Evolutionary conservation across 1,284 basidiomycete species (phyloP).

Genomic region (Puccinia coronata): DNA sequence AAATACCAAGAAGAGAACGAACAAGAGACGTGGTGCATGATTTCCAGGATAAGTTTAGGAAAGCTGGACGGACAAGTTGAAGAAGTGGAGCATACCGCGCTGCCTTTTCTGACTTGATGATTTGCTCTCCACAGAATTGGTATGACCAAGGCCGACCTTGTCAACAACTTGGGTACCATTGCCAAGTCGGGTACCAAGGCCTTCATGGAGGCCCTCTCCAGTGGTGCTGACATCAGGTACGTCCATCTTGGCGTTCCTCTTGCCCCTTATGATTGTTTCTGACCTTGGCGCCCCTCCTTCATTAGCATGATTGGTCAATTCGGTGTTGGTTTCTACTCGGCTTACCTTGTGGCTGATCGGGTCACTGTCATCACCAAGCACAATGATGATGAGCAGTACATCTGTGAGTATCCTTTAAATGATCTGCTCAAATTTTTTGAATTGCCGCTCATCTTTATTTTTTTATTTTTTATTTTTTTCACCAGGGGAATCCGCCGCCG

Average conservation of each 20-base stretch:
- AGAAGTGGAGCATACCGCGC: too few species aligned
- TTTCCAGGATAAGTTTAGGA: too few species aligned
- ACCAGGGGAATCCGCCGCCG: conserved; percentile 85
- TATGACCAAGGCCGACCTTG: conserved; percentile 94
- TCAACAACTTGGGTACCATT: conserved; percentile 99
- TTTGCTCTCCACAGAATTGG: conserved; percentile 16
- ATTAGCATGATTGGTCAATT: conserved; percentile 69
- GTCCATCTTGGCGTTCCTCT: background rate
- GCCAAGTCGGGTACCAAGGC: conserved; percentile 96
- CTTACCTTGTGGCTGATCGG: conserved; percentile 96
- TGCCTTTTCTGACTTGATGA: background rate
- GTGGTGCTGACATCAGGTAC: conserved; percentile 87
- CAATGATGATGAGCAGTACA: conserved; percentile 99
- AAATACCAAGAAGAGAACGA: too few species aligned
- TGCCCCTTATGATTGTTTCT: background rate
- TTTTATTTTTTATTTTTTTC: background rate
- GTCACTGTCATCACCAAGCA: conserved; percentile 99
- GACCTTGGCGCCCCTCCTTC: background rate
- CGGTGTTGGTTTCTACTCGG: conserved; percentile 99
- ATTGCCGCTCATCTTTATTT: background rate
- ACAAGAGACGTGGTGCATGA: too few species aligned
- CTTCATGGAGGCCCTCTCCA: conserved; percentile 87
- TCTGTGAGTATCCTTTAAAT: conserved; percentile 65
- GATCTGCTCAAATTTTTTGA: background rate
- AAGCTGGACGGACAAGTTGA: too few species aligned